Percentiles rank a stretch among this genome's conserved stretches.
Conservation (phyloP, 2,329 filamentous ascomycete genomes). For the Chrysoporthe austroafricana region DNA sequence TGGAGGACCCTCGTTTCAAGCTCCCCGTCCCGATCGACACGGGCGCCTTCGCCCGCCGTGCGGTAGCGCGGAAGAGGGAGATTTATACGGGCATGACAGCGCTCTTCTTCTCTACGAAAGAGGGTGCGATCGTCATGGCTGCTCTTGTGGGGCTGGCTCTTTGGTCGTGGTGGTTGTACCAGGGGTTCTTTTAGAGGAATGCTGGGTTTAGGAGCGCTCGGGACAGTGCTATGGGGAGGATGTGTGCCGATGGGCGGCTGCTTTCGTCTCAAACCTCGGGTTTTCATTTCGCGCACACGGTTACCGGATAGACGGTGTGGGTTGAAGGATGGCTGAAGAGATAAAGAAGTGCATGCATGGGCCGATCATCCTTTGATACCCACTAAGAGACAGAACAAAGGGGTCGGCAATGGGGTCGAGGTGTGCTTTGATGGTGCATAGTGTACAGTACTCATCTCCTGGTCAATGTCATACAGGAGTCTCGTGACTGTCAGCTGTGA, state of each 20-base stretch:
- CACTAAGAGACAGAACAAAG: too few species aligned
- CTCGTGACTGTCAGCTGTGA: too few species aligned
- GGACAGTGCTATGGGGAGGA: not conserved
- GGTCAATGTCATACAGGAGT: too few species aligned
- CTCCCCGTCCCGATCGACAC: constrained; percentile 58
- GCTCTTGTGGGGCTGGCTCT: constrained; percentile 47
- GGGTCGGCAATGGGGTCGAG: too few species aligned
- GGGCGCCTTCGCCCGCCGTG: constrained; percentile 57
- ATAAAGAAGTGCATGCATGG: not conserved
- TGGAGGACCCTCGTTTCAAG: constrained; percentile 46
- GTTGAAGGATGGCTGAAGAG: not conserved
- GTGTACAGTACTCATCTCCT: too few species aligned
- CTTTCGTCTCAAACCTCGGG: not conserved
- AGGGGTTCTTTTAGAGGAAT: constrained; percentile 27
- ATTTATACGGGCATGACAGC: constrained; percentile 57
- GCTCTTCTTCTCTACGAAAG: constrained; percentile 57
- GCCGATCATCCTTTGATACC: too few species aligned
- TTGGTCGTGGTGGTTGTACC: constrained; percentile 50
- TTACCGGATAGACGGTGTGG: not conserved
- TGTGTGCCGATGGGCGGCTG: not conserved
- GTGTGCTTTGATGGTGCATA: too few species aligned
- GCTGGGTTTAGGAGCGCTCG: not conserved
- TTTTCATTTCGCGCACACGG: not conserved
- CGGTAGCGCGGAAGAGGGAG: constrained; percentile 50
- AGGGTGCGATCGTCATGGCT: constrained; percentile 51